Evolutionary conservation across 208 protist genomes (phyloP), one percentile per base, ranked within the genome.

Genomic region (Crithidia bombi): DNA sequence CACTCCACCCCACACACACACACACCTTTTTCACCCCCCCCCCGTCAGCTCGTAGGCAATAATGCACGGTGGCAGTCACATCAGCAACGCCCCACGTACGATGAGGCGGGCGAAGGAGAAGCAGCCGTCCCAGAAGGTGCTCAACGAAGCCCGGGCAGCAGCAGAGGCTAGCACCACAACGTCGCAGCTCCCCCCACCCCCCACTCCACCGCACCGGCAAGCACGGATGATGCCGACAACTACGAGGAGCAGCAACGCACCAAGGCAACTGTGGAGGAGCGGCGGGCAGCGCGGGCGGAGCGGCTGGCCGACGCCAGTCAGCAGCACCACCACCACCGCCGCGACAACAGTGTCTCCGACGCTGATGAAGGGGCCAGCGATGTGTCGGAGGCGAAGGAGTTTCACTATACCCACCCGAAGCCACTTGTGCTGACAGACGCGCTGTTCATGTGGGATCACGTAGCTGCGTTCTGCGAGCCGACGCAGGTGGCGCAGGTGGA

Each of bases 401-500:
- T 69, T 50, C 54, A 78, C 47, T 79, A 84, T 77, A 78, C 56
- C 47, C 81, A 56, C 23, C 74, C 75, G 19, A 86, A 90, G 64
- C 68, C 73, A 1, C 62, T 46, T 4, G 79, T 79, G 21, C 21
- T 87, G 21, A 76, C 76, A 3, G 52, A 23, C 6, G 73, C 73
- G 6, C 78, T 93, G 14, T 93, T 91, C 51, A 79, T 89, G 79
- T 95, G 90, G 87, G 85, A 87, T 54, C 62, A 68, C 12, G 79
- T 93, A 25, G 90, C 87, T 1, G 58, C 72, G 65, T 95, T 90
- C 73, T 79, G 70, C 41, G 28, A 57, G 17, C 87, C 87, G n/a
- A 30, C 39, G 26, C 76, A 79, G 47, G 90, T 93, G 33, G 82
- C 65, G 39, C 46, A 78, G 58, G 26, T 95, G 10, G 81, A 93